Percentiles rank a stretch among this genome's conserved stretches.
phyloP scores from a whole-genome alignment of 805 yeast species.

The Kodamaea laetipori region DNA sequence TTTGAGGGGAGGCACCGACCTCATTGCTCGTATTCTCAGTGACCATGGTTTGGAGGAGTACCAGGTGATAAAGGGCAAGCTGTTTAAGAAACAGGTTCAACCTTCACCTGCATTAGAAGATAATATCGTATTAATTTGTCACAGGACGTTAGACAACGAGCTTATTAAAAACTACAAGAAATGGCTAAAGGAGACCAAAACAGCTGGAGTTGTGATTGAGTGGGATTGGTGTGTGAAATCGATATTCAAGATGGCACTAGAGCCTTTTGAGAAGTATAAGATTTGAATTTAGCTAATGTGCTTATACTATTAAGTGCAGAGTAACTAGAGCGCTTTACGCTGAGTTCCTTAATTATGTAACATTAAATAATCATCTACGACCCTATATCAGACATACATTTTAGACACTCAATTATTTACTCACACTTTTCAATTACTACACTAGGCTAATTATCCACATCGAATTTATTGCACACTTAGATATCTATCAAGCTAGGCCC shows the following conservation, averaged over 20 bases:
- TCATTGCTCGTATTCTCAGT: constrained; percentile 56
- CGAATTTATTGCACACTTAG: constrained; percentile 17
- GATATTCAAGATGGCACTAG: constrained; percentile 49
- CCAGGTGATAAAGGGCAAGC: constrained; percentile 21
- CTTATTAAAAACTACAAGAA: constrained; percentile 25
- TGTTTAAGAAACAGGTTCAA: constrained; percentile 17
- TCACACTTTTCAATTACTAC: not conserved
- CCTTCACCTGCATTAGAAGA: constrained; percentile 12
- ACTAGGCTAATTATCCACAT: not conserved
- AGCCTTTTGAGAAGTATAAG: constrained; percentile 23
- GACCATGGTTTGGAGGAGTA: constrained; percentile 56
- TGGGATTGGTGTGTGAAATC: constrained; percentile 68
- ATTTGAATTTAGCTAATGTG: too few species aligned
- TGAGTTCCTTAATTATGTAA: too few species aligned
- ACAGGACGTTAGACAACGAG: constrained; percentile 41
- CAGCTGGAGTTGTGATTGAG: constrained; percentile 45
- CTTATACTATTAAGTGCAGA: too few species aligned
- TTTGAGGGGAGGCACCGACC: constrained; percentile 60
- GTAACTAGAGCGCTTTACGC: too few species aligned
- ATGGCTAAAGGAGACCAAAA: constrained; percentile 17
- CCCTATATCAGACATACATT: too few species aligned
- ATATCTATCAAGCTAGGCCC: constrained; percentile 52
- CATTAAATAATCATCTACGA: too few species aligned
- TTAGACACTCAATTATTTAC: too few species aligned
- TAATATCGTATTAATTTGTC: constrained; percentile 29